Evolutionary conservation across 495 filamentous ascomycete genomes (phyloP), one percentile per base, ranked within the genome.

Genomic region (Darksidea phi): DNA sequence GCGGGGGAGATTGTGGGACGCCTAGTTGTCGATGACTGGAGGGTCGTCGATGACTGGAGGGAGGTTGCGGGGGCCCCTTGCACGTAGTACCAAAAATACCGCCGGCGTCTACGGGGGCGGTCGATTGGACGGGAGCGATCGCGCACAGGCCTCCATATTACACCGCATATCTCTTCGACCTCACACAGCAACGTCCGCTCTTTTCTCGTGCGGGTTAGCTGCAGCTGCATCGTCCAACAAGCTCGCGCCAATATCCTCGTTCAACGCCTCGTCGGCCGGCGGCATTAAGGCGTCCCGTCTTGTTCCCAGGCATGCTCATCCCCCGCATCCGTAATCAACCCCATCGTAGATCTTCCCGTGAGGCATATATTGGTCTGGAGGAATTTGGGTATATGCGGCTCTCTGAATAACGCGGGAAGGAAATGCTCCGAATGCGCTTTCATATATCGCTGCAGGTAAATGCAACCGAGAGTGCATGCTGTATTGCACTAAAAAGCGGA

Each of bases 381-480:
- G 6, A 12, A 34, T 21, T 13, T 43, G 41, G 28, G 8, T 38
- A 15, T 15, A 7, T 15, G 15, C 6, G 13, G 12, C 32, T 42
- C 38, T 34, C 42, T 56, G 46, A 62, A 56, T 56, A 62, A 57
- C 45, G 24, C 59, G 59, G 59, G 24, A 49, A 24, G 32, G 21
- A 20, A 15, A 20, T 18, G 24, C 47, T 56, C 59, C 51, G 51
- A 48, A 50, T 18, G 59, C 32, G 43, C 38, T 7, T 17, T 15
- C 41, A n/a, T 15, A 15, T 20, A n/a, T n/a, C n/a, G n/a, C n/a
- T n/a, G n/a, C n/a, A n/a, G n/a, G n/a, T n/a, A n/a, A n/a, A n/a
- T n/a, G n/a, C n/a, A n/a, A n/a, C n/a, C n/a, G n/a, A n/a, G n/a
- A n/a, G n/a, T n/a, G n/a, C n/a, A n/a, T n/a, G 41, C 15, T 43